A percentile compares a stretch with the other conserved stretches of the same genome.
Evolutionary conservation across 768 basidiomycete species (phyloP).

Genomic region (Jaapia argillacea): DNA sequence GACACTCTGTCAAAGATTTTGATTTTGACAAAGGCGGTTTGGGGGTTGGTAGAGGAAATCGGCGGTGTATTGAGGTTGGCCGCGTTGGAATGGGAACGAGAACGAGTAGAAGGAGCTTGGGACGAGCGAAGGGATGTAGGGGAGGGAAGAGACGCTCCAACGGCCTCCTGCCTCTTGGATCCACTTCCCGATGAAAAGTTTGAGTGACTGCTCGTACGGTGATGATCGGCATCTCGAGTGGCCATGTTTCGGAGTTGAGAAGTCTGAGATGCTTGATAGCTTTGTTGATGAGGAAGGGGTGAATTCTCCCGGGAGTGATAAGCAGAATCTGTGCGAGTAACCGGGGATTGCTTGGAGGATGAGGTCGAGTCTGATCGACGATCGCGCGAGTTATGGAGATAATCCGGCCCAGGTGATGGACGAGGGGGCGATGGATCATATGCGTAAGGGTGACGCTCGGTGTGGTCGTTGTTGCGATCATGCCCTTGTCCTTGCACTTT

Average conservation of each 20-base stretch:
- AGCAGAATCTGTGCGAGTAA: not conserved
- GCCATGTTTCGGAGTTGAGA: not conserved
- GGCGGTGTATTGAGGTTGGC: constrained; percentile 51
- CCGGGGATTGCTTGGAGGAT: not conserved
- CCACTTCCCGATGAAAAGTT: constrained; percentile 13
- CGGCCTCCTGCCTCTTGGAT: not conserved
- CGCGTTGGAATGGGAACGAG: constrained; percentile 46
- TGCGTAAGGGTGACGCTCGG: not conserved
- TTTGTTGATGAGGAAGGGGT: constrained; percentile 10
- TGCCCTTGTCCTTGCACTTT: not conserved
- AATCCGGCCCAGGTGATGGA: no score
- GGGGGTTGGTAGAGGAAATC: constrained; percentile 69
- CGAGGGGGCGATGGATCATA: constrained; percentile 7
- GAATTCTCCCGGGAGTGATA: constrained; percentile 7
- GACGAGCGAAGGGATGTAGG: constrained; percentile 9
- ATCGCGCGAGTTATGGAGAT: not conserved
- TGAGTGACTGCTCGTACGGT: constrained; percentile 19
- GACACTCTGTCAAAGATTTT: constrained; percentile 93
- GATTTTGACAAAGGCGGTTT: constrained; percentile 92
- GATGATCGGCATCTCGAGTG: constrained; percentile 6
- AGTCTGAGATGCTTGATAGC: constrained; percentile 1
- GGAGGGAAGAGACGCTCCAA: not conserved
- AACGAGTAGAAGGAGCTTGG: constrained; percentile 13
- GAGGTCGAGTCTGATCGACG: not conserved
- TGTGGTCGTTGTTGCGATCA: constrained; percentile 6